These are phyloP conservation scores for Leccinum angustisporum DNA, from an alignment of 1,284 basidiomycete genomes.

Conservation along the genomic window DNA sequence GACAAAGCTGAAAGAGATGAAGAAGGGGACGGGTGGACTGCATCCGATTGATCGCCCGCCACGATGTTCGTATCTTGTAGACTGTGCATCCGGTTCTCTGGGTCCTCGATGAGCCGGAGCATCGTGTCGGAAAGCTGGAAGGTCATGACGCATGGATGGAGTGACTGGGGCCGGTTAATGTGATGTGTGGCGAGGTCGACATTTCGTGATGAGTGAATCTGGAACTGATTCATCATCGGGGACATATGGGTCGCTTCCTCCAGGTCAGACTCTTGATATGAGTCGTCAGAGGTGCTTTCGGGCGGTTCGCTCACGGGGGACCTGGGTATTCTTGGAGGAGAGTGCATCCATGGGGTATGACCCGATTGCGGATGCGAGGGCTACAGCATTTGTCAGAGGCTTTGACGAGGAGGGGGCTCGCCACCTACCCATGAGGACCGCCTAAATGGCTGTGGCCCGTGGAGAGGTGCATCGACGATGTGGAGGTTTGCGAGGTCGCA, in stretches of 20 bases:
- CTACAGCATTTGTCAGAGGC: conserved; percentile 24
- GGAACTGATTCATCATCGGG: conserved; percentile 36
- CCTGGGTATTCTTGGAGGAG: conserved; percentile 11
- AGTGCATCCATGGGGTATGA: conserved; percentile 19
- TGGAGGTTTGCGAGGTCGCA: conserved; percentile 16
- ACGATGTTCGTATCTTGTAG: conserved; percentile 19
- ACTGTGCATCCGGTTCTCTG: conserved; percentile 27
- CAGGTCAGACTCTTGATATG: conserved; percentile 32
- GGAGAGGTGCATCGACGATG: conserved; percentile 14
- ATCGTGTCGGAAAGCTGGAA: conserved; percentile 31
- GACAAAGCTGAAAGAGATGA: conserved; percentile 4
- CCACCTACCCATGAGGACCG: conserved; percentile 29
- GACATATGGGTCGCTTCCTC: conserved; percentile 33
- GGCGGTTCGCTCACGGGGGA: conserved; percentile 36
- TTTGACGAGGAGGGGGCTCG: background rate
- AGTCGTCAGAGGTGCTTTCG: conserved; percentile 36
- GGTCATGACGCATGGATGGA: conserved; percentile 32
- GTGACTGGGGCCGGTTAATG: conserved; percentile 14
- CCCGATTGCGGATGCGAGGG: conserved; percentile 21
- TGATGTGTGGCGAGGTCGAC: conserved; percentile 9
- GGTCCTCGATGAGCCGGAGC: conserved; percentile 30
- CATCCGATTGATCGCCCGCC: conserved; percentile 17
- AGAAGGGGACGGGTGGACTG: conserved; percentile 8
- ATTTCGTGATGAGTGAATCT: conserved; percentile 23
- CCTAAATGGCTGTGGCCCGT: conserved; percentile 19